A percentile compares a stretch with the other conserved stretches of the same genome.
Conservation (phyloP, 2,329 filamentous ascomycete genomes). For the Stagonosporopsis chrysanthemi region DNA sequence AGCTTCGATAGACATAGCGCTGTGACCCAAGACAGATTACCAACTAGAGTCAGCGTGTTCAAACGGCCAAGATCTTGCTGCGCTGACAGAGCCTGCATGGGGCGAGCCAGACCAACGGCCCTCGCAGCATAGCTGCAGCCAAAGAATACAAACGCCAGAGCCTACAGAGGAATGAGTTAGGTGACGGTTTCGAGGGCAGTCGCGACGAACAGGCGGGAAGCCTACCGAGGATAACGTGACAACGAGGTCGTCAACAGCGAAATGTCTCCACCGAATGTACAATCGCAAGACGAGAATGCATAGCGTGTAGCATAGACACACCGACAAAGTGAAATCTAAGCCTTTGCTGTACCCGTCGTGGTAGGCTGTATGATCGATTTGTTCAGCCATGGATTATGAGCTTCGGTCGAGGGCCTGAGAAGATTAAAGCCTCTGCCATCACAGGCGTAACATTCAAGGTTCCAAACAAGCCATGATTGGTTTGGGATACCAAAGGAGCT, state of each 20-base stretch:
- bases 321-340: slow-evolving; percentile 15
- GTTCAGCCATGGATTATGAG: not conserved
- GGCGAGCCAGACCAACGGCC: slow-evolving; percentile 11
- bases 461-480: not conserved
- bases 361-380: not conserved
- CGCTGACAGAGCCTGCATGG: not conserved
- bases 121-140: slow-evolving; percentile 16
- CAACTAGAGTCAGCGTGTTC: slow-evolving; percentile 9
- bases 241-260: slow-evolving; percentile 15
- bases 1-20: slow-evolving; percentile 26
- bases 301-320: slow-evolving; percentile 24
- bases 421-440: not conserved
- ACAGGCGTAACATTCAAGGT: not conserved
- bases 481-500: not conserved
- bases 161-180: not conserved
- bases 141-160: slow-evolving; percentile 17
- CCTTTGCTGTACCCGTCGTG: slow-evolving; percentile 12
- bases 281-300: slow-evolving; percentile 18
- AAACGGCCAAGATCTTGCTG: not conserved
- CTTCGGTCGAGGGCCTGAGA: not conserved
- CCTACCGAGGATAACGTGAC: slow-evolving; percentile 17
- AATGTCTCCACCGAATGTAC: slow-evolving; percentile 19
- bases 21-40: slow-evolving; percentile 25
- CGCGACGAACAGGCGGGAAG: not conserved
- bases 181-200: not conserved